Percentiles rank a stretch among this genome's conserved stretches.
Conservation (phyloP, 129 eudicot species). For the Chrysanthemum seticuspe region DNA sequence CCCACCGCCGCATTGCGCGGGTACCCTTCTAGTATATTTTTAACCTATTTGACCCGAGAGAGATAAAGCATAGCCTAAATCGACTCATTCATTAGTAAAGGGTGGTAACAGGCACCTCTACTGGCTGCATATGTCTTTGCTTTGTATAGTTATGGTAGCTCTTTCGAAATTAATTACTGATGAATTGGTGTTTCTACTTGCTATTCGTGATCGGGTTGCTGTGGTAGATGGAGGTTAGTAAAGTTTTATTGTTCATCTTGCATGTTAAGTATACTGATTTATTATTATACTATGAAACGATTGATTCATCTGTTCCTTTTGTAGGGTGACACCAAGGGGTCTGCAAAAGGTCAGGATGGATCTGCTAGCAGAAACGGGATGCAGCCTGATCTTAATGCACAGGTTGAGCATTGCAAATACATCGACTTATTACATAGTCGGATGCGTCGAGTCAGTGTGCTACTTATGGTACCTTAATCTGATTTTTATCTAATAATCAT, state of each 20-base stretch:
- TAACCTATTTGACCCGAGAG: background rate
- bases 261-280: background rate
- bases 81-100: background rate
- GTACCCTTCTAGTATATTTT: too few relatives aligned
- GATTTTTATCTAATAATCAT: background rate
- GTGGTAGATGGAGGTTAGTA: constrained; percentile 67
- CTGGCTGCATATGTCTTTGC: background rate
- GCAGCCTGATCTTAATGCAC: constrained; percentile 35
- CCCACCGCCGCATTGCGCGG: too few relatives aligned
- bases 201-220: constrained; percentile 22
- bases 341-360: constrained; percentile 53
- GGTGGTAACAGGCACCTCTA: background rate
- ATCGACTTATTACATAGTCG: background rate
- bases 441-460: background rate
- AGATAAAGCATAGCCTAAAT: background rate
- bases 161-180: constrained; percentile 19
- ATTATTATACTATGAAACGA: background rate
- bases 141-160: constrained; percentile 7
- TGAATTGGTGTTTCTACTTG: background rate
- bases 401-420: constrained; percentile 30
- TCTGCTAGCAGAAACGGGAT: constrained; percentile 43
- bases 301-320: background rate
- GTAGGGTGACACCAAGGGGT: constrained; percentile 54
- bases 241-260: background rate
- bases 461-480: background rate